These are phyloP conservation scores for Drechslera avenae DNA, from an alignment of 2,329 filamentous ascomycete genomes.

Conservation along the genomic window DNA sequence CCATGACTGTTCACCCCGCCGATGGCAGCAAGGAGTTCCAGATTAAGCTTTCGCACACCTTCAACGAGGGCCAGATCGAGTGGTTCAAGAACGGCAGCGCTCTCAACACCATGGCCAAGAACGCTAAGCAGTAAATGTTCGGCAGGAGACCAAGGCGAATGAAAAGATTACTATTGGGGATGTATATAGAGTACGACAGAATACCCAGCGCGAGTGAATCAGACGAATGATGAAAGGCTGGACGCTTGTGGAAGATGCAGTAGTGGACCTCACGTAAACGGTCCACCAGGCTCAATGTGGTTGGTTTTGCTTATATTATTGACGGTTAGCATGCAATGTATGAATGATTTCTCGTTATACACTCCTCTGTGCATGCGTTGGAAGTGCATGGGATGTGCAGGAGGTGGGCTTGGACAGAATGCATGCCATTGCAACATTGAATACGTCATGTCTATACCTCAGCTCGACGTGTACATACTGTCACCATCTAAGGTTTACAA, in stretches of 20 bases:
- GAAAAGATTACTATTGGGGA: slow-evolving; percentile 24
- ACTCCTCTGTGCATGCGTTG: background rate
- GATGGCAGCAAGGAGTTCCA: slow-evolving; percentile 77
- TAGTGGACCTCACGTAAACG: slow-evolving; percentile 35
- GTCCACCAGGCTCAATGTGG: slow-evolving; percentile 34
- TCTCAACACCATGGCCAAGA: slow-evolving; percentile 97
- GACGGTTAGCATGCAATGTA: slow-evolving; percentile 48
- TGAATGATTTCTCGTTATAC: slow-evolving; percentile 30
- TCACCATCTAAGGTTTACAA: background rate
- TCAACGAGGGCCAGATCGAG: slow-evolving; percentile 96
- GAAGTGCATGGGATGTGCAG: background rate
- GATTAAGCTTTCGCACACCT: slow-evolving; percentile 87
- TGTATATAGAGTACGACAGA: slow-evolving; percentile 5
- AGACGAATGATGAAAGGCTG: slow-evolving; percentile 26
- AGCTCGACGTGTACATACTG: no score
- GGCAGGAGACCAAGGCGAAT: slow-evolving; percentile 10
- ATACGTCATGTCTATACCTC: no score
- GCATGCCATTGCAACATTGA: no score
- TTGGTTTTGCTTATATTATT: slow-evolving; percentile 46
- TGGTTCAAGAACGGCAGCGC: slow-evolving; percentile 99
- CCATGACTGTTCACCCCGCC: slow-evolving; percentile 89
- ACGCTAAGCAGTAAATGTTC: slow-evolving; percentile 33
- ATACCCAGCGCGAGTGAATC: slow-evolving; percentile 24
- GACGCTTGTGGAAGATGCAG: slow-evolving; percentile 22
- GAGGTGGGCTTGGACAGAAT: background rate